phyloP scores from a whole-genome alignment of 2,329 filamentous ascomycete genomes.

The Lanzia echinophila region DNA sequence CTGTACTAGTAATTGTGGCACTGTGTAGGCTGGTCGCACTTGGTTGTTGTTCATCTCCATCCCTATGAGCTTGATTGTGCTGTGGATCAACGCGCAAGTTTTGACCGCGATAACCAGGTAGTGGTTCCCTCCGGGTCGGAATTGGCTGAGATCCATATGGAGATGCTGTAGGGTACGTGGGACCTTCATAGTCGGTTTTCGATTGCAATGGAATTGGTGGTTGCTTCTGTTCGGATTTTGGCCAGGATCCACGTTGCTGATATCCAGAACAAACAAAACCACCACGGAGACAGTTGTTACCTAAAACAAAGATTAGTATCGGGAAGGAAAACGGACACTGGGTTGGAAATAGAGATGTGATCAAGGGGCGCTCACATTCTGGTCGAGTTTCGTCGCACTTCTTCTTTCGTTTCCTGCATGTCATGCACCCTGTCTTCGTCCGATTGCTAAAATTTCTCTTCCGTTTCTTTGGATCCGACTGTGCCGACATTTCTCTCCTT shows the following conservation, averaged over 20 bases:
- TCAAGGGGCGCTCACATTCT: slow-evolving; percentile 62
- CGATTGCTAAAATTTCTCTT: slow-evolving; percentile 87
- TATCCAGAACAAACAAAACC: slow-evolving; percentile 92
- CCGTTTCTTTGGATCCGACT: slow-evolving; percentile 60
- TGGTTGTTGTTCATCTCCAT: slow-evolving; percentile 51
- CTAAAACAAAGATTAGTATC: slow-evolving; percentile 36
- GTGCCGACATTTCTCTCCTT: slow-evolving; percentile 34
- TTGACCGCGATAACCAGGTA: slow-evolving; percentile 55
- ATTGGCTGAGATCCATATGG: slow-evolving; percentile 40
- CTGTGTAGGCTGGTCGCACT: slow-evolving; percentile 54
- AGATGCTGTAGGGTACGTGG: slow-evolving; percentile 52
- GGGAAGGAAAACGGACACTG: not conserved
- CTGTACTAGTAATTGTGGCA: slow-evolving; percentile 45
- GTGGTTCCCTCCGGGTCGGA: slow-evolving; percentile 43
- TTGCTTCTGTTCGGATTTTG: slow-evolving; percentile 66
- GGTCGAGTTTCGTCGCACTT: slow-evolving; percentile 96
- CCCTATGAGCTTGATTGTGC: slow-evolving; percentile 45
- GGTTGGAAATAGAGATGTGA: not conserved
- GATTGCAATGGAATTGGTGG: slow-evolving; percentile 71
- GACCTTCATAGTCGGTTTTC: slow-evolving; percentile 55
- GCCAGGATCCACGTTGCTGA: slow-evolving; percentile 69
- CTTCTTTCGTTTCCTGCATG: slow-evolving; percentile 88
- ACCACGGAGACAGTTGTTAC: slow-evolving; percentile 83
- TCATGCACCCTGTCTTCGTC: slow-evolving; percentile 93
- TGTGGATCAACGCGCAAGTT: slow-evolving; percentile 56